Conservation (phyloP, 2,329 filamentous ascomycete species). For the Ambrosiella xylebori region DNA sequence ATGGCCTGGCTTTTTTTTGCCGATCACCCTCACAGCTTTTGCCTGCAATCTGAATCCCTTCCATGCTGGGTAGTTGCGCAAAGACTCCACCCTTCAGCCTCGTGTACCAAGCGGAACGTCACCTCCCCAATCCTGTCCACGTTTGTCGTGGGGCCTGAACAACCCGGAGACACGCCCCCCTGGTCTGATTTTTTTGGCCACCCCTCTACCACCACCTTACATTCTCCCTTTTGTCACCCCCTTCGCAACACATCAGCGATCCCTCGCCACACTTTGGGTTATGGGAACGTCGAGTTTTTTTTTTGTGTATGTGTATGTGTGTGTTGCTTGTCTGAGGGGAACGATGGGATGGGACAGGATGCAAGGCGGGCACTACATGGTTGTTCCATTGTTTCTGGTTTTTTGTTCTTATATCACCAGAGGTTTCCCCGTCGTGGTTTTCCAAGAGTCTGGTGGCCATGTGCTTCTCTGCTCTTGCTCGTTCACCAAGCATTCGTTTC, state of each 20-base stretch:
- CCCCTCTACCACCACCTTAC: too few species aligned
- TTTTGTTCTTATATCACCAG: too few species aligned
- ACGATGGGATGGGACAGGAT: too few species aligned
- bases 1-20: neutral
- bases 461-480: neutral
- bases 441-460: too few species aligned
- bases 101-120: neutral
- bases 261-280: neutral
- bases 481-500: neutral
- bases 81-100: neutral
- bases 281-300: neutral
- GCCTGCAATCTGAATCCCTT: neutral
- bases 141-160: too few species aligned
- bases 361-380: too few species aligned
- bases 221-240: neutral
- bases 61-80: neutral
- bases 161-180: neutral
- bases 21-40: neutral
- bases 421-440: too few species aligned
- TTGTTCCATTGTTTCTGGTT: too few species aligned
- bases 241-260: neutral
- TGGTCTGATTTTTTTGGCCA: too few species aligned
- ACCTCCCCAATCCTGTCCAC: neutral
- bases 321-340: too few species aligned
- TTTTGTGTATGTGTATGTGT: neutral